Percentiles rank a stretch among this genome's conserved stretches.
phyloP scores from a whole-genome alignment of 1,284 basidiomycete species.

The Cutaneotrichosporon sp. region DNA sequence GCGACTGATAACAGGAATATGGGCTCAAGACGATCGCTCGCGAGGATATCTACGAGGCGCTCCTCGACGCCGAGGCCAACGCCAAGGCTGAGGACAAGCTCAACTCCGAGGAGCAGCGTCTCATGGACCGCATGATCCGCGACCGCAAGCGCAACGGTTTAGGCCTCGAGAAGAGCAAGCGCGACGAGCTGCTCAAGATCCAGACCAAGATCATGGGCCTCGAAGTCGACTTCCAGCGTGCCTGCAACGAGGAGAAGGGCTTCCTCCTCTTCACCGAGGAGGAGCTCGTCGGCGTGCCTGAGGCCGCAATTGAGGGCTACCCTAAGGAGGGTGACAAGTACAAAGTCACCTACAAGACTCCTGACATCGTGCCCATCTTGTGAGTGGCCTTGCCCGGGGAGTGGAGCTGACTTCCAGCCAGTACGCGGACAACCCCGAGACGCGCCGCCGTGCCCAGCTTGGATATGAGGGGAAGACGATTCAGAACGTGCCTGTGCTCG shows the following conservation, averaged over 20 bases:
- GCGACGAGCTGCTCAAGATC: slow-evolving; percentile 23
- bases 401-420: slow-evolving; percentile 14
- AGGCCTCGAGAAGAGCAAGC: slow-evolving; percentile 22
- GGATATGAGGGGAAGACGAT: slow-evolving; percentile 26
- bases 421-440: slow-evolving; percentile 26
- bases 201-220: slow-evolving; percentile 26
- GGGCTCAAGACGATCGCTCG: slow-evolving; percentile 22
- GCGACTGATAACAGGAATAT: slow-evolving; percentile 16
- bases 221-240: slow-evolving; percentile 27
- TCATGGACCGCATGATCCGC: slow-evolving; percentile 23
- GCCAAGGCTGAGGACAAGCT: slow-evolving; percentile 17
- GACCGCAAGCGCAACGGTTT: slow-evolving; percentile 25
- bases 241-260: slow-evolving; percentile 29
- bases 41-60: slow-evolving; percentile 25
- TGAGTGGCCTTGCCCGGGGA: background rate
- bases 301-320: slow-evolving; percentile 22
- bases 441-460: slow-evolving; percentile 22
- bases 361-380: slow-evolving; percentile 26
- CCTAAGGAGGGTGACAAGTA: slow-evolving; percentile 26
- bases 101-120: slow-evolving; percentile 27
- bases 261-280: slow-evolving; percentile 24
- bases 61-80: slow-evolving; percentile 22
- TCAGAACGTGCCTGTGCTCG: slow-evolving; percentile 23
- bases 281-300: slow-evolving; percentile 26
- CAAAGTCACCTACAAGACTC: slow-evolving; percentile 28